phyloP scores from a whole-genome alignment of 2,329 filamentous ascomycete species.

The Fusarium robinianum region DNA sequence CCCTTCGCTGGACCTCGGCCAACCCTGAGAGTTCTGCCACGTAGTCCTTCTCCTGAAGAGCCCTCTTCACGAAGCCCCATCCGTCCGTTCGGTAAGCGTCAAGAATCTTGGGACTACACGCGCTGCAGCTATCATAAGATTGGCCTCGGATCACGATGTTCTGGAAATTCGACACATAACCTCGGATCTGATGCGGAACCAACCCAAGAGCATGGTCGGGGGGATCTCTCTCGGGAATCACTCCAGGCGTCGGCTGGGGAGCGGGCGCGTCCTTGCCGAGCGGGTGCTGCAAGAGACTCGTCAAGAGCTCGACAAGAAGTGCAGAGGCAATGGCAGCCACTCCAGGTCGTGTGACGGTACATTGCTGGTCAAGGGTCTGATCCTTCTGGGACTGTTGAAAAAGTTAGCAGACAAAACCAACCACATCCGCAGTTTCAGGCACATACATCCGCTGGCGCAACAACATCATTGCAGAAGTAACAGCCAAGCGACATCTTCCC shows the following conservation, averaged over 20 bases:
- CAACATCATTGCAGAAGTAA: constrained; percentile 98
- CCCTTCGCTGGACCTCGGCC: constrained; percentile 69
- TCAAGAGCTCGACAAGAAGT: constrained; percentile 85
- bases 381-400: constrained; percentile 79
- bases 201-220: constrained; percentile 66
- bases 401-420: constrained; percentile 7
- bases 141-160: constrained; percentile 74
- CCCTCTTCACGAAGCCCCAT: constrained; percentile 78
- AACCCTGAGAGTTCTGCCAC: constrained; percentile 77
- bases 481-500: constrained; percentile 78
- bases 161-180: constrained; percentile 74
- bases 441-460: constrained; percentile 88
- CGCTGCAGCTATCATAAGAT: constrained; percentile 81
- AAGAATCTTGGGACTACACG: constrained; percentile 73
- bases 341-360: constrained; percentile 92
- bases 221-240: constrained; percentile 58
- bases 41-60: constrained; percentile 75
- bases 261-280: constrained; percentile 65
- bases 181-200: constrained; percentile 80
- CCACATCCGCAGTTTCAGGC: not conserved
- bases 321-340: constrained; percentile 91
- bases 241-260: constrained; percentile 49
- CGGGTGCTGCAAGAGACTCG: constrained; percentile 87
- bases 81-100: constrained; percentile 68
- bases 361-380: constrained; percentile 95